A percentile compares a stretch with the other conserved stretches of the same genome.
Conservation (phyloP, 257 asterid species). For the Nicotiana otophora region DNA sequence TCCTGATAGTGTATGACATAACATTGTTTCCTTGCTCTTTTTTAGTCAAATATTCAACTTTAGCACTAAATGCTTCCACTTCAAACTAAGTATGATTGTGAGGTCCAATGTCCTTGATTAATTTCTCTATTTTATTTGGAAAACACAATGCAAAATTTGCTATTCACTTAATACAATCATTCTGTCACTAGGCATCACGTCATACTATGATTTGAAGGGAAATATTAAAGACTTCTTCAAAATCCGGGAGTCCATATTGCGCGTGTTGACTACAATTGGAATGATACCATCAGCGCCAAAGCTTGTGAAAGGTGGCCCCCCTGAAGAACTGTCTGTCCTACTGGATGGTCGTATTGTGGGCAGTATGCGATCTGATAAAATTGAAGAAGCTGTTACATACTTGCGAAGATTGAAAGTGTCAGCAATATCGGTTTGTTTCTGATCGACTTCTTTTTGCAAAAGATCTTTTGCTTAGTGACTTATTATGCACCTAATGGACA, state of each 20-base stretch:
- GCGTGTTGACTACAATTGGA: slow-evolving; percentile 55
- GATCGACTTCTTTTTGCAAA: slow-evolving; percentile 4
- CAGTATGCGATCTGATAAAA: slow-evolving; percentile 47
- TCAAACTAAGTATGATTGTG: background rate
- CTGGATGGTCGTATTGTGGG: slow-evolving; percentile 94
- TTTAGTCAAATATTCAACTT: background rate
- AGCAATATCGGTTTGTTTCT: slow-evolving; percentile 46
- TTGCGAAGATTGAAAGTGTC: slow-evolving; percentile 77
- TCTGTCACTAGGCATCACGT: slow-evolving; percentile 68
- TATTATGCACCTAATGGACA: slow-evolving; percentile 10
- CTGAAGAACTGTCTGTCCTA: slow-evolving; percentile 77
- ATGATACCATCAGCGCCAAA: slow-evolving; percentile 78
- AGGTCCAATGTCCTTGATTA: background rate
- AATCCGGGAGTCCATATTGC: slow-evolving; percentile 48
- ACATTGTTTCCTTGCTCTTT: background rate
- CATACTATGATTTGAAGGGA: slow-evolving; percentile 69
- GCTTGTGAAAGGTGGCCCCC: slow-evolving; percentile 79
- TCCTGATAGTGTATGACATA: background rate
- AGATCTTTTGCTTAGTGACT: background rate
- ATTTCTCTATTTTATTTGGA: background rate
- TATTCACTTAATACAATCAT: background rate
- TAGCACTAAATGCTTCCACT: background rate
- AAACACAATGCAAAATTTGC: background rate
- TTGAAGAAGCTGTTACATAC: slow-evolving; percentile 63
- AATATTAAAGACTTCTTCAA: slow-evolving; percentile 63